These are phyloP conservation scores for Austropuccinia psidii DNA, from an alignment of 1,284 basidiomycete genomes.

Conservation along the genomic window DNA sequence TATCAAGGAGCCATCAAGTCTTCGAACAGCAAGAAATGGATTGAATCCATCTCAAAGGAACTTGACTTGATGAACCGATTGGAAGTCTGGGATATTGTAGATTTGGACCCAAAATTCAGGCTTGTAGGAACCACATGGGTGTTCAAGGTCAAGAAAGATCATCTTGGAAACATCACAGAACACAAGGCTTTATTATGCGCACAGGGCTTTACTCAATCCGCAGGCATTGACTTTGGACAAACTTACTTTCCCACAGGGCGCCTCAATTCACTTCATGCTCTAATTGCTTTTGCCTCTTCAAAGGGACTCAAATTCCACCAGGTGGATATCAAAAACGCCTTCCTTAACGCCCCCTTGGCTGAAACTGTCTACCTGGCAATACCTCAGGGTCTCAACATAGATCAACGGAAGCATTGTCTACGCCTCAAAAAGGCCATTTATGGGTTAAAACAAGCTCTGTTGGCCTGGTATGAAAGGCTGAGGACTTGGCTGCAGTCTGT, in stretches of 20 bases:
- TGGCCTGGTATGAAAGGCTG: neutral
- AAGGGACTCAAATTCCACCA: neutral
- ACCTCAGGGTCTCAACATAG: neutral
- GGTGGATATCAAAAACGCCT: neutral
- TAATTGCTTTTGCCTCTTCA: neutral
- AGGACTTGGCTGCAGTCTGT: neutral
- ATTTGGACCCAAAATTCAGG: neutral
- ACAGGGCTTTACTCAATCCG: neutral
- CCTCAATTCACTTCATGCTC: neutral
- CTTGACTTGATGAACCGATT: neutral
- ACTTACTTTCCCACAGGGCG: neutral
- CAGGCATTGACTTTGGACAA: neutral
- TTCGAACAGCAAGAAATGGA: neutral
- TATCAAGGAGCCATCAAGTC: neutral
- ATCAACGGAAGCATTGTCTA: neutral
- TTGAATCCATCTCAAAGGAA: neutral
- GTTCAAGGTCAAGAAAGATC: slow-evolving; percentile 10
- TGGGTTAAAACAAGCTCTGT: slow-evolving; percentile 1
- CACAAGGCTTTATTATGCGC: neutral
- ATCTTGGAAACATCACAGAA: neutral
- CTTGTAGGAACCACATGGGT: neutral
- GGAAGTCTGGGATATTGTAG: neutral
- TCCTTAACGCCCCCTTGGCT: neutral
- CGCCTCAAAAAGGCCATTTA: neutral
- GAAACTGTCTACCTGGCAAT: neutral